phyloP scores from a whole-genome alignment of 306 rosid genomes.

The Oemleria cerasiformis region DNA sequence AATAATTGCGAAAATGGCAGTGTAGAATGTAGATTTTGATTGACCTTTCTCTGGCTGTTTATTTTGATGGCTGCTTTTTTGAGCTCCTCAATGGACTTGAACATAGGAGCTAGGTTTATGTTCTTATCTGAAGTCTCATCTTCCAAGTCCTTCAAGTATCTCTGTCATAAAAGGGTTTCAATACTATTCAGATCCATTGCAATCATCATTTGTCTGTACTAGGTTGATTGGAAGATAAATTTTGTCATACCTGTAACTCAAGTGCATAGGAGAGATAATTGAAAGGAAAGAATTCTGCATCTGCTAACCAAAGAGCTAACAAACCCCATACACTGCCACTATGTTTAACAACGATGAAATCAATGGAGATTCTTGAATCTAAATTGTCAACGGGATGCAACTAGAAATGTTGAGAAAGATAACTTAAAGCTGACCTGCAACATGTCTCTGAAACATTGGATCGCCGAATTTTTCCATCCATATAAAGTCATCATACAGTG shows the following conservation, averaged over 20 bases:
- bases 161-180: conserved; percentile 31
- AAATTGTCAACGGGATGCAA: background rate
- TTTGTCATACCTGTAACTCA: conserved; percentile 6
- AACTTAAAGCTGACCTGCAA: conserved; percentile 52
- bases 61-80: conserved; percentile 46
- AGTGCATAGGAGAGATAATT: conserved; percentile 1
- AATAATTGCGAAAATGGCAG: background rate
- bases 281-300: conserved; percentile 15
- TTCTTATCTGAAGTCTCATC: conserved; percentile 37
- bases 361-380: background rate
- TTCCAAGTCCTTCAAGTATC: conserved; percentile 34
- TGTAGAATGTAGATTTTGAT: background rate
- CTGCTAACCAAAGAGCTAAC: conserved; percentile 44
- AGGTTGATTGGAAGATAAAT: background rate
- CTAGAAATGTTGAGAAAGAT: background rate
- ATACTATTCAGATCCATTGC: background rate
- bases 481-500: conserved; percentile 64
- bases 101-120: conserved; percentile 48
- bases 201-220: too few species aligned
- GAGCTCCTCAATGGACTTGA: conserved; percentile 55
- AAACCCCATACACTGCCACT: background rate
- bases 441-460: conserved; percentile 71
- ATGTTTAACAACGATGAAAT: background rate
- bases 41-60: conserved; percentile 49
- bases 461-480: conserved; percentile 82